Conservation (phyloP, 164 flowering plant species). For the Nelumbo lutea region DNA sequence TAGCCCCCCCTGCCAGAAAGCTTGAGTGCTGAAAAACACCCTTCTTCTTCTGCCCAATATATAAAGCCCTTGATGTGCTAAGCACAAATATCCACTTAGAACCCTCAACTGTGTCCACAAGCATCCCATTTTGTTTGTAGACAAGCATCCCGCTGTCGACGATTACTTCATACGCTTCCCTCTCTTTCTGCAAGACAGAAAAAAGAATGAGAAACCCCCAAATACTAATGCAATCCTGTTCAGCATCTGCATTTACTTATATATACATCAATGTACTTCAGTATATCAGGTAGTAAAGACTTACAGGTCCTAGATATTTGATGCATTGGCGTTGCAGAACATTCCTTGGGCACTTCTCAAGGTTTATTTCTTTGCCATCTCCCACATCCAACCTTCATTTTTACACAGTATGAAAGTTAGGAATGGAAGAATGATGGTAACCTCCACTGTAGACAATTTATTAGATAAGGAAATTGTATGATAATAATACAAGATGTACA, state of each 20-base stretch:
- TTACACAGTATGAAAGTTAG: neutral
- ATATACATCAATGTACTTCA: neutral
- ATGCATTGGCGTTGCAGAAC: slow-evolving; percentile 64
- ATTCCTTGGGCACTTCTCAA: slow-evolving; percentile 43
- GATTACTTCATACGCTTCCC: slow-evolving; percentile 60
- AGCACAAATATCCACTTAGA: slow-evolving; percentile 81
- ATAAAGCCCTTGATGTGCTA: slow-evolving; percentile 51
- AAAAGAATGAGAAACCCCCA: too few species aligned
- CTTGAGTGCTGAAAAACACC: slow-evolving; percentile 82
- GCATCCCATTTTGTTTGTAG: slow-evolving; percentile 38
- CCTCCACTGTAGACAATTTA: too few species aligned
- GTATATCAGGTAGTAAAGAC: slow-evolving; percentile 11
- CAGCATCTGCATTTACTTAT: neutral
- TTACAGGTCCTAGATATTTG: slow-evolving; percentile 70
- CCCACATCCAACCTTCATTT: slow-evolving; percentile 67
- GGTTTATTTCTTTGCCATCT: slow-evolving; percentile 61
- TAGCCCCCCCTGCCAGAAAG: slow-evolving; percentile 74
- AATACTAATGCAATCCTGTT: neutral
- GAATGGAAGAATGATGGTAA: neutral
- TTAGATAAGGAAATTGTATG: neutral
- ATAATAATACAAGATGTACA: neutral
- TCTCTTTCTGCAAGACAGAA: slow-evolving; percentile 48
- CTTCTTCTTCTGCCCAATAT: slow-evolving; percentile 69
- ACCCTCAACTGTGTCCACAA: slow-evolving; percentile 40
- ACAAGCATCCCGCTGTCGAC: slow-evolving; percentile 58